Percentiles rank a stretch among this genome's conserved stretches.
Evolutionary conservation across 345 rosid genomes (phyloP).

Genomic region (Cardamine occulta): DNA sequence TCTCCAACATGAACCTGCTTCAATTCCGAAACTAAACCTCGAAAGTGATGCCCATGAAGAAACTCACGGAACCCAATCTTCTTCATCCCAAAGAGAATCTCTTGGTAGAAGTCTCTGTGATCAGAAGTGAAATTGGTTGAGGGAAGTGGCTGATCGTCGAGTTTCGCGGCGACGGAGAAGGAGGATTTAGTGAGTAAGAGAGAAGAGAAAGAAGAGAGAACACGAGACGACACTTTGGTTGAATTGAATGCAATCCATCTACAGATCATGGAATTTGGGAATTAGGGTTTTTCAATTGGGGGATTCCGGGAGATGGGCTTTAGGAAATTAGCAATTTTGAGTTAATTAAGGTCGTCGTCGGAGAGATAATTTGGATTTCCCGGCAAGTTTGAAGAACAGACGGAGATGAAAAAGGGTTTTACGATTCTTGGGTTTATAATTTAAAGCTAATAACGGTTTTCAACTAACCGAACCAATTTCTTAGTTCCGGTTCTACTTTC

Average conservation of each 20-base stretch:
- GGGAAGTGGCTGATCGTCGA: constrained; percentile 37
- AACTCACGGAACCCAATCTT: constrained; percentile 52
- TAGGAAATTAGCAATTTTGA: constrained; percentile 13
- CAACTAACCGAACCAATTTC: not conserved
- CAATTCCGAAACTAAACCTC: constrained; percentile 46
- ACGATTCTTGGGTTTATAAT: constrained; percentile 20
- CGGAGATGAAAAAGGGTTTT: constrained; percentile 20
- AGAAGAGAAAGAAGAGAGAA: constrained; percentile 40
- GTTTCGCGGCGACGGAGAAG: constrained; percentile 49
- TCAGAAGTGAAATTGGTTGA: constrained; percentile 2
- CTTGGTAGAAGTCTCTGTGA: constrained; percentile 41
- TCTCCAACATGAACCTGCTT: constrained; percentile 54
- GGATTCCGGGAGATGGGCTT: not conserved
- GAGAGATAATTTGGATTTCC: constrained; percentile 26
- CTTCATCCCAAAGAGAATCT: constrained; percentile 54
- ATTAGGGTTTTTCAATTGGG: constrained; percentile 5
- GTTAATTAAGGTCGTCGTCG: constrained; percentile 1
- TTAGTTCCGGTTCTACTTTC: not conserved
- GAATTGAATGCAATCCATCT: constrained; percentile 47
- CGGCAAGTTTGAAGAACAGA: constrained; percentile 39
- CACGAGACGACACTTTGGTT: constrained; percentile 31
- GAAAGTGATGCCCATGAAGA: constrained; percentile 46
- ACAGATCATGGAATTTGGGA: constrained; percentile 49
- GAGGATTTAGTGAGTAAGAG: constrained; percentile 45
- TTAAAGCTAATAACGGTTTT: constrained; percentile 10